Conservation (phyloP, 139 green algal species). For the Picocystis salinarum region DNA sequence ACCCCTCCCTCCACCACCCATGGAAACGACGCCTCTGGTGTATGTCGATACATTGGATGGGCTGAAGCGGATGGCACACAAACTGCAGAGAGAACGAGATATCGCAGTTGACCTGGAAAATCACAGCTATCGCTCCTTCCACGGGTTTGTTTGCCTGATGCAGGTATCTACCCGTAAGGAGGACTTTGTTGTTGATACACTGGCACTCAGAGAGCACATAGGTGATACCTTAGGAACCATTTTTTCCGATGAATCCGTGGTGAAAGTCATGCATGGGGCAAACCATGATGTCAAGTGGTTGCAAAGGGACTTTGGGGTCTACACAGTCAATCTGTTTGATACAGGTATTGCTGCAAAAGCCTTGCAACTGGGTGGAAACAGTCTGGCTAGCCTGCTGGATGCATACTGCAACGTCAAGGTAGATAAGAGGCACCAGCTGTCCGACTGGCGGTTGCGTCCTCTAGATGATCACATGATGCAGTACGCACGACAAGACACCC, state of each 20-base stretch:
- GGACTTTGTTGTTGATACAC: constrained; percentile 70
- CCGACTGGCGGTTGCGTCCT: constrained; percentile 78
- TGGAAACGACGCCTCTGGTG: not conserved
- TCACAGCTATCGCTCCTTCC: constrained; percentile 56
- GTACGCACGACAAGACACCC: constrained; percentile 74
- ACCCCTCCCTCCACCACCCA: not conserved
- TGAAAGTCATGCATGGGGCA: constrained; percentile 82
- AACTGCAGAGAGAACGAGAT: constrained; percentile 23
- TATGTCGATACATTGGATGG: constrained; percentile 12
- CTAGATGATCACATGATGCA: constrained; percentile 52
- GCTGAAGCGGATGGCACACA: constrained; percentile 20
- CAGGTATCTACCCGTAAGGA: constrained; percentile 60
- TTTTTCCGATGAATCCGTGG: constrained; percentile 29
- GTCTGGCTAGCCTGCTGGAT: constrained; percentile 61
- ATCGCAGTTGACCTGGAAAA: constrained; percentile 77
- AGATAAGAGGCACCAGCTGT: constrained; percentile 71
- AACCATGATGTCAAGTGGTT: constrained; percentile 71
- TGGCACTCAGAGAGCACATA: constrained; percentile 42
- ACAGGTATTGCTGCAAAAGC: constrained; percentile 62
- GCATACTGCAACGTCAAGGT: constrained; percentile 28
- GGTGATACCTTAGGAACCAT: constrained; percentile 25
- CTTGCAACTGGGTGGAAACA: constrained; percentile 25
- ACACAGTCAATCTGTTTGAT: constrained; percentile 86
- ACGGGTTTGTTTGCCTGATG: constrained; percentile 47
- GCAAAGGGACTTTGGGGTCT: constrained; percentile 86